These are phyloP conservation scores for Naegleria lovaniensis DNA, from an alignment of 208 protist genomes.

Conservation along the genomic window DNA sequence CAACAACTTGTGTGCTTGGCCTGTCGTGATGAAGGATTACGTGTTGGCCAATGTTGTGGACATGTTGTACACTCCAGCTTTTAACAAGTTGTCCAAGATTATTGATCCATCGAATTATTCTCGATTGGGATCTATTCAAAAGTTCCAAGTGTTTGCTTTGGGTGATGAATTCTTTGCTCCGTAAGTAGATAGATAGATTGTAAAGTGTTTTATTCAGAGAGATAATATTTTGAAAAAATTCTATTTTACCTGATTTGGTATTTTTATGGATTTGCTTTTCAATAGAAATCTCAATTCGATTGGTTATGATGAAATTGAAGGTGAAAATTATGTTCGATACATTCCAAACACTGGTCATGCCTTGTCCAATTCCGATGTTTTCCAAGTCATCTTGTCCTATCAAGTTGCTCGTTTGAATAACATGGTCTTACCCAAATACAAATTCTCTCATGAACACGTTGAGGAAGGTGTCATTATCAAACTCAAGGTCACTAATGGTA, in stretches of 20 bases:
- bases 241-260: too few species aligned
- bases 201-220: too few species aligned
- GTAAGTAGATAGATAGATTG: too few species aligned
- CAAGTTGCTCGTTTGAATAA: neutral
- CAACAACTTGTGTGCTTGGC: neutral
- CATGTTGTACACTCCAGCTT: neutral
- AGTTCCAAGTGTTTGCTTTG: neutral
- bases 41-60: neutral
- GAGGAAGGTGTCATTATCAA: neutral
- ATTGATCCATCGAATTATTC: neutral
- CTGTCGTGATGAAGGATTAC: neutral
- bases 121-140: neutral
- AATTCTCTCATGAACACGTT: neutral
- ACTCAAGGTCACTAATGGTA: neutral
- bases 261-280: too few species aligned
- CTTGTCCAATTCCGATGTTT: neutral
- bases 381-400: neutral
- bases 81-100: neutral
- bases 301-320: neutral
- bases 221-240: too few species aligned
- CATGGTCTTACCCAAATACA: neutral
- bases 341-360: neutral
- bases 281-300: too few species aligned
- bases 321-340: neutral
- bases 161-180: neutral